phyloP scores from a whole-genome alignment of 768 basidiomycete genomes.

The Termitomyces sp. region DNA sequence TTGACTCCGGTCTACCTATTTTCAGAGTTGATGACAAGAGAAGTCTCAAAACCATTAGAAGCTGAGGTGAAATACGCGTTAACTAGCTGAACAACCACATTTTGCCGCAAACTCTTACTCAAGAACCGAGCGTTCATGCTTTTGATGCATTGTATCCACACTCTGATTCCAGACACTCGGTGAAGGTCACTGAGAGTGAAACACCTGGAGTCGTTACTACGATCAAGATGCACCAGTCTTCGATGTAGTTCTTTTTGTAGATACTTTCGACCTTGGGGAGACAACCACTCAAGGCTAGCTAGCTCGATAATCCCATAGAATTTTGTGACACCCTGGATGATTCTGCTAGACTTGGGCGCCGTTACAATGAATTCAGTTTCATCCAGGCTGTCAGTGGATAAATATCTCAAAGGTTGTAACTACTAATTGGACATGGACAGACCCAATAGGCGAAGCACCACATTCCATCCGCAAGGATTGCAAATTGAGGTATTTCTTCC shows the following conservation, averaged over 20 bases:
- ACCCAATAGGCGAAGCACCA: conserved; percentile 15
- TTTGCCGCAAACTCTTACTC: conserved; percentile 20
- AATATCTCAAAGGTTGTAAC: background rate
- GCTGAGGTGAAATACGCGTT: conserved; percentile 5
- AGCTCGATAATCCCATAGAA: conserved; percentile 52
- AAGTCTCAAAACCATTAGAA: conserved; percentile 10
- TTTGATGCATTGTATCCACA: conserved; percentile 39
- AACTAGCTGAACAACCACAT: background rate
- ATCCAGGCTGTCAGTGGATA: conserved; percentile 33
- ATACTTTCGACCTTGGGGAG: conserved; percentile 33
- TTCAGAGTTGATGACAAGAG: conserved; percentile 19
- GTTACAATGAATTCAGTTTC: conserved; percentile 35
- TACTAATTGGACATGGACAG: background rate
- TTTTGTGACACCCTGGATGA: conserved; percentile 26
- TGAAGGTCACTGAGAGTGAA: conserved; percentile 26
- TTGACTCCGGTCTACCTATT: background rate
- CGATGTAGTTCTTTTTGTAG: conserved; percentile 41
- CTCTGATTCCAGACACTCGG: conserved; percentile 26
- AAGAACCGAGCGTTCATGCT: conserved; percentile 35
- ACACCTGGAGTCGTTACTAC: conserved; percentile 6
- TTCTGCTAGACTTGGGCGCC: conserved; percentile 19
- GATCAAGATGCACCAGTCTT: conserved; percentile 25
- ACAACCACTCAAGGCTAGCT: conserved; percentile 42
- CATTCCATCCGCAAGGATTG: conserved; percentile 15
- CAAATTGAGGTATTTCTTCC: conserved; percentile 6